Evolutionary conservation across 768 basidiomycete genomes (phyloP).

Genomic region (Vishniacozyma victoriae): DNA sequence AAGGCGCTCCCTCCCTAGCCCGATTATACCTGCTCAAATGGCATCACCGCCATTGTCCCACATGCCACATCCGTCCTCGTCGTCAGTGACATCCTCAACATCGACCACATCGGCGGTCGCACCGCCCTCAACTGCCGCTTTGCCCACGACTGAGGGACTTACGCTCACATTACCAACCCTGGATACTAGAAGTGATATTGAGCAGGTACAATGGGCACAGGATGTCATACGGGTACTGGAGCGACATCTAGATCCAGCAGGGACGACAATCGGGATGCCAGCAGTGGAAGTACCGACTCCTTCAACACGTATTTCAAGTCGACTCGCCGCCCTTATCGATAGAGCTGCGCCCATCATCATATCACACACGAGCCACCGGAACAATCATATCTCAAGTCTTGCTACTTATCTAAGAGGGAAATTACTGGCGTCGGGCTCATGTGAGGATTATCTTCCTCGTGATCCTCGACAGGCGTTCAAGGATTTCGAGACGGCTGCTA

Average conservation of each 20-base stretch:
- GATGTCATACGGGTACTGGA: constrained; percentile 79
- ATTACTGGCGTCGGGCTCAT: constrained; percentile 61
- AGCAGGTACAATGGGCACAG: constrained; percentile 70
- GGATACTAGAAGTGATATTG: constrained; percentile 53
- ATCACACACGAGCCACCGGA: constrained; percentile 38
- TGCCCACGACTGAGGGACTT: constrained; percentile 63
- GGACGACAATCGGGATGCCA: constrained; percentile 34
- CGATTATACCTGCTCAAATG: too few species aligned
- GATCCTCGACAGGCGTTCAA: constrained; percentile 78
- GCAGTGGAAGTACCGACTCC: constrained; percentile 44
- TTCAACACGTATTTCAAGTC: constrained; percentile 52
- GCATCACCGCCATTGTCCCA: constrained; percentile 4
- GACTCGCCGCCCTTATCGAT: constrained; percentile 58
- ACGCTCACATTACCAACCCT: constrained; percentile 52
- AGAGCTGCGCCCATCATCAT: constrained; percentile 58
- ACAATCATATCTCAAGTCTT: constrained; percentile 57
- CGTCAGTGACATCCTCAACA: constrained; percentile 14
- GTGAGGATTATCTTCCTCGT: constrained; percentile 55
- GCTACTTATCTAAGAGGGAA: constrained; percentile 71
- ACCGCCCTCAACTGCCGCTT: constrained; percentile 56
- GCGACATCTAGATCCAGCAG: constrained; percentile 49
- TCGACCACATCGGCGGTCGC: constrained; percentile 14
- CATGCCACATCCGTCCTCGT: constrained; percentile 16
- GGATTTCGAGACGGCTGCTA: constrained; percentile 78
- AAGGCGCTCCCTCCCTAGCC: too few species aligned